Conservation (phyloP, 177 flowering plant species). For the Tripterygium wilfordii region DNA sequence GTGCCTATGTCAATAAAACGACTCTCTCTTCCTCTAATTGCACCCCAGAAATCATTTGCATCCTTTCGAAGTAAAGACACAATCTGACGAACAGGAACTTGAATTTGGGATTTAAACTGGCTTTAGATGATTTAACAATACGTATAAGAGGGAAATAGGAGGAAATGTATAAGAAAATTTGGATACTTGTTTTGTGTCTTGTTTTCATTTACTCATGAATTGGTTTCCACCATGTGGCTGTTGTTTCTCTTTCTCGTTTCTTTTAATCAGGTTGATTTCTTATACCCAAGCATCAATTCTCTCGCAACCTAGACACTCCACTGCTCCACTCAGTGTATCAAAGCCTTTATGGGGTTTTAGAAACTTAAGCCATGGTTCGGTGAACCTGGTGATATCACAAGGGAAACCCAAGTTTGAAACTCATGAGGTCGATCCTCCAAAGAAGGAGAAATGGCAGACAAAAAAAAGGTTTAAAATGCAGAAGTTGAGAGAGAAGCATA, state of each 20-base stretch:
- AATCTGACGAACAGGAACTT: too few species aligned
- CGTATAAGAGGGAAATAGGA: too few species aligned
- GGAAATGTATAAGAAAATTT: too few species aligned
- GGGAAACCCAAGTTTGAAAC: slow-evolving; percentile 80
- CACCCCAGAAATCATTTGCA: too few species aligned
- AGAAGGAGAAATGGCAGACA: slow-evolving; percentile 67
- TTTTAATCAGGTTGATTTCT: slow-evolving; percentile 21
- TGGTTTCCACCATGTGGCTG: too few species aligned
- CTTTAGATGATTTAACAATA: too few species aligned
- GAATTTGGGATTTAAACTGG: too few species aligned
- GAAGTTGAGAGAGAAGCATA: slow-evolving; percentile 64
- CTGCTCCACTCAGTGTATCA: slow-evolving; percentile 5
- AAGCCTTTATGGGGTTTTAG: slow-evolving; percentile 35
- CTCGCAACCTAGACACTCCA: not conserved
- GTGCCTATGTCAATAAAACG: too few species aligned
- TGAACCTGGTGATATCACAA: slow-evolving; percentile 58
- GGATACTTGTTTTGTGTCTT: too few species aligned
- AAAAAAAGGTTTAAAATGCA: slow-evolving; percentile 76
- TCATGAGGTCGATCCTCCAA: slow-evolving; percentile 63
- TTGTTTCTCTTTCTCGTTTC: not conserved
- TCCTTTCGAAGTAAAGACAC: too few species aligned
- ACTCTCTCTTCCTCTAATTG: too few species aligned
- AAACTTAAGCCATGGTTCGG: slow-evolving; percentile 48
- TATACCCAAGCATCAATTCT: slow-evolving; percentile 5
- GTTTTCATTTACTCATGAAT: too few species aligned